Conservation (phyloP, 2,329 filamentous ascomycete species). For the Exophiala spinifera region DNA sequence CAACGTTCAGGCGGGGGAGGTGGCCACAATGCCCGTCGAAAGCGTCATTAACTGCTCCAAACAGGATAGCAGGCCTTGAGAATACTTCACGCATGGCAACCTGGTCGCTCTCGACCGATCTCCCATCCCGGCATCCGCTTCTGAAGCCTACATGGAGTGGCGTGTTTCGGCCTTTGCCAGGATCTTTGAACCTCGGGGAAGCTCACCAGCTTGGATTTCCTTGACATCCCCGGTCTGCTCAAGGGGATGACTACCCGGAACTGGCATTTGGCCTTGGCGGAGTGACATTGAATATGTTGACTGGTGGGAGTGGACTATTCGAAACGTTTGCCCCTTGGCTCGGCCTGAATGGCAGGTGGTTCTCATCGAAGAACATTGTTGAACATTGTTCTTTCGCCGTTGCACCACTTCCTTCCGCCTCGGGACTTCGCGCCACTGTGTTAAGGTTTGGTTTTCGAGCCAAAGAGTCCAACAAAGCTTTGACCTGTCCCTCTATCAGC, state of each 20-base stretch:
- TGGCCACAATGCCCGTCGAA: slow-evolving; percentile 14
- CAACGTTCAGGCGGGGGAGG: slow-evolving; percentile 45
- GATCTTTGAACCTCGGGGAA: neutral
- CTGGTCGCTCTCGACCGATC: neutral
- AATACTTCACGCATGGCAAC: neutral
- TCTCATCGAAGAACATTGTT: slow-evolving; percentile 7
- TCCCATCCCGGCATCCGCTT: slow-evolving; percentile 5
- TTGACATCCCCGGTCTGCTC: neutral
- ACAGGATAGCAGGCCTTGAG: too few relatives aligned
- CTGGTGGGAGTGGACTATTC: neutral
- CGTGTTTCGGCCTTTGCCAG: slow-evolving; percentile 11
- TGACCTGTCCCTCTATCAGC: neutral
- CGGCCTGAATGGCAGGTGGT: neutral
- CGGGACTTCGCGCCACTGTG: slow-evolving; percentile 1
- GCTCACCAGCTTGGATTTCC: slow-evolving; percentile 1
- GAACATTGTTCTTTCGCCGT: too few relatives aligned
- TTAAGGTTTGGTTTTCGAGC: neutral
- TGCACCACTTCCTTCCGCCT: slow-evolving; percentile 25
- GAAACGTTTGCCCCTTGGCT: slow-evolving; percentile 16
- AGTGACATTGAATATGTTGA: slow-evolving; percentile 5
- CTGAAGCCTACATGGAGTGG: neutral
- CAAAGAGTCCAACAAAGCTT: neutral
- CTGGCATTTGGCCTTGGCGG: slow-evolving; percentile 12
- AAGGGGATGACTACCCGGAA: neutral
- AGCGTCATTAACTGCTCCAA: neutral